These are phyloP conservation scores for Helenozyma baotianmanensis DNA, from an alignment of 805 yeast genomes.

Conservation along the genomic window DNA sequence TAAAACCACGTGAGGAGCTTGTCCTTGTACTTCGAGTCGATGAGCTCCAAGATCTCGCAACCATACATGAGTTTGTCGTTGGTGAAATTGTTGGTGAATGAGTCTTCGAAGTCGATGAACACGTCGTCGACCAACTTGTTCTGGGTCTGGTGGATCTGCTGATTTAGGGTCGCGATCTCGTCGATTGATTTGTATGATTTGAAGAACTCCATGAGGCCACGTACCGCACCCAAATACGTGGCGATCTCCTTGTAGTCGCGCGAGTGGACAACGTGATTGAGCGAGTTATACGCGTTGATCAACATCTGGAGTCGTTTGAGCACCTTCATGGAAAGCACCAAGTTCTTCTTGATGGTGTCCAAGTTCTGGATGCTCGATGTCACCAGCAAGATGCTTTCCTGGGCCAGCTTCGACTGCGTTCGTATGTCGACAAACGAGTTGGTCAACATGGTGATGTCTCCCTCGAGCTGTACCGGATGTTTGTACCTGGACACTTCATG, in stretches of 20 bases:
- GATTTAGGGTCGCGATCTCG: constrained; percentile 65
- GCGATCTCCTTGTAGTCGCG: constrained; percentile 54
- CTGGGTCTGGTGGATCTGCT: constrained; percentile 55
- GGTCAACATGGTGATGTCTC: constrained; percentile 39
- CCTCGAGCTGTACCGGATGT: constrained; percentile 17
- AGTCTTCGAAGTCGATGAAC: constrained; percentile 63
- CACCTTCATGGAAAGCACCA: constrained; percentile 80
- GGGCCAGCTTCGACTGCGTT: constrained; percentile 49
- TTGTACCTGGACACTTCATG: constrained; percentile 33
- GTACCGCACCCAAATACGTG: constrained; percentile 62
- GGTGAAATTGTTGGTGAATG: constrained; percentile 27
- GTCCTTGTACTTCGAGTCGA: constrained; percentile 51
- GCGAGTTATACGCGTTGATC: constrained; percentile 63
- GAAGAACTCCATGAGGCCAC: constrained; percentile 68
- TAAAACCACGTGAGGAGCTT: constrained; percentile 72
- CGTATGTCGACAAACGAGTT: constrained; percentile 45
- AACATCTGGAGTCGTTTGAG: constrained; percentile 85
- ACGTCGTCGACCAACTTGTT: constrained; percentile 62
- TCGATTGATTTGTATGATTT: constrained; percentile 78
- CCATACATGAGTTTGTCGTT: constrained; percentile 49
- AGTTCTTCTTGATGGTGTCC: constrained; percentile 79
- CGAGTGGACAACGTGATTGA: constrained; percentile 43
- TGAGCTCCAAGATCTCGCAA: constrained; percentile 66
- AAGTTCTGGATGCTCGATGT: constrained; percentile 73
- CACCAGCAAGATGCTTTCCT: constrained; percentile 57